A percentile compares a stretch with the other conserved stretches of the same genome.
phyloP scores from a whole-genome alignment of 148 eudicot species.

The Spergularia marina region DNA sequence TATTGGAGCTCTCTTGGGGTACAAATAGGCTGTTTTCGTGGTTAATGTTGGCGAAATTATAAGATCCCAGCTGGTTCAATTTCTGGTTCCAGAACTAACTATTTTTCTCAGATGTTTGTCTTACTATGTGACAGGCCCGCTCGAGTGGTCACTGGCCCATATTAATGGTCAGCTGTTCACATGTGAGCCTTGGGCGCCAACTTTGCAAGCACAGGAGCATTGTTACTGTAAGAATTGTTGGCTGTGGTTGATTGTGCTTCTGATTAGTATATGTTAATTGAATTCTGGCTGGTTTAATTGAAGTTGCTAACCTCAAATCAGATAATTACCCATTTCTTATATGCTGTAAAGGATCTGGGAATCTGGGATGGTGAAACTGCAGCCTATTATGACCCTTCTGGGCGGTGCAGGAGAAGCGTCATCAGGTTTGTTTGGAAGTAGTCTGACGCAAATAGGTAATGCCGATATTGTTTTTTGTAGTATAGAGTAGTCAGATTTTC shows the following conservation, averaged over 20 bases:
- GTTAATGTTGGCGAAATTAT: neutral
- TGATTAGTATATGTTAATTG: neutral
- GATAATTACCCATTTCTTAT: too few relatives aligned
- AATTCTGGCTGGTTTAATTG: neutral
- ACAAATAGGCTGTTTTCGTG: neutral
- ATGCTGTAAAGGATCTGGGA: neutral
- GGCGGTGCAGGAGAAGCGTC: neutral
- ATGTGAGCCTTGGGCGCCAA: too few relatives aligned
- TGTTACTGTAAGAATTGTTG: too few relatives aligned
- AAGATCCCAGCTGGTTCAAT: neutral
- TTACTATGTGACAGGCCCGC: neutral
- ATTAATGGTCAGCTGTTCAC: too few relatives aligned
- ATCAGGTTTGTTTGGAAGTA: constrained; percentile 10
- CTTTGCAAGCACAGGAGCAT: too few relatives aligned
- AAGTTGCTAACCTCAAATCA: neutral
- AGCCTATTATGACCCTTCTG: neutral
- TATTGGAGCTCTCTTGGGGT: neutral
- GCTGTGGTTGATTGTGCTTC: neutral
- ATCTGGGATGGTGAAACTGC: neutral
- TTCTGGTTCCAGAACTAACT: neutral
- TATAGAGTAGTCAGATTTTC: too few relatives aligned
- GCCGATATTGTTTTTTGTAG: too few relatives aligned
- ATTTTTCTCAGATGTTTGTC: neutral
- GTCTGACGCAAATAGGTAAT: too few relatives aligned
- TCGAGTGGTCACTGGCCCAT: too few relatives aligned